phyloP scores from a whole-genome alignment of 1,139 yeast genomes.

The Suhomyces kunorum region DNA sequence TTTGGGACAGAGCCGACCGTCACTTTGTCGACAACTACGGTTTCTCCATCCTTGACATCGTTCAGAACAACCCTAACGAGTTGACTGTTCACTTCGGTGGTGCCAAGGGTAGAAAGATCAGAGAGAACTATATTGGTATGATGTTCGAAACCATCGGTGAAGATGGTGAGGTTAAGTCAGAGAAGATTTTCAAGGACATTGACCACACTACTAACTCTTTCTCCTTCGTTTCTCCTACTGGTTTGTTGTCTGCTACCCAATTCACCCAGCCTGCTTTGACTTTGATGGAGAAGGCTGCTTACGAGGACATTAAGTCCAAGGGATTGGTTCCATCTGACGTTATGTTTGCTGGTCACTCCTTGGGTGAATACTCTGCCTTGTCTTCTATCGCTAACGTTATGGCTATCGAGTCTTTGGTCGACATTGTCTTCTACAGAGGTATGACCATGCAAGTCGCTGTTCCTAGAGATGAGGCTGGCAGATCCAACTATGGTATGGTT shows the following conservation, averaged over 20 bases:
- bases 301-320: conserved; percentile 94
- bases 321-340: conserved; percentile 94
- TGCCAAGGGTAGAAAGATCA: conserved; percentile 91
- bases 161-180: conserved; percentile 81
- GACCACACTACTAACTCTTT: conserved; percentile 76
- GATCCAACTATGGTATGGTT: conserved; percentile 99
- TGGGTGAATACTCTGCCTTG: conserved; percentile 97
- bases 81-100: conserved; percentile 97
- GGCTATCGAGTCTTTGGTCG: conserved; percentile 98
- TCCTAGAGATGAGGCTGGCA: conserved; percentile 90
- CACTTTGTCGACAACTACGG: conserved; percentile 95
- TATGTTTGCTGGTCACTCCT: conserved; percentile 98
- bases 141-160: conserved; percentile 93
- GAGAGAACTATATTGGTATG: conserved; percentile 94
- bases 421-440: conserved; percentile 99
- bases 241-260: conserved; percentile 96
- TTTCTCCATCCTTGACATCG: conserved; percentile 94
- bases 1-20: conserved; percentile 96
- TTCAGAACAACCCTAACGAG: conserved; percentile 92
- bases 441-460: conserved; percentile 99
- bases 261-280: conserved; percentile 99
- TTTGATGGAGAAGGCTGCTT: conserved; percentile 98
- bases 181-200: conserved; percentile 93
- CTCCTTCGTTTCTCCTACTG: conserved; percentile 91
- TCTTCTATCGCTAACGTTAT: conserved; percentile 97